phyloP scores from a whole-genome alignment of 192 early-diverging fungal genomes.

The Linnemannia schmuckeri region DNA sequence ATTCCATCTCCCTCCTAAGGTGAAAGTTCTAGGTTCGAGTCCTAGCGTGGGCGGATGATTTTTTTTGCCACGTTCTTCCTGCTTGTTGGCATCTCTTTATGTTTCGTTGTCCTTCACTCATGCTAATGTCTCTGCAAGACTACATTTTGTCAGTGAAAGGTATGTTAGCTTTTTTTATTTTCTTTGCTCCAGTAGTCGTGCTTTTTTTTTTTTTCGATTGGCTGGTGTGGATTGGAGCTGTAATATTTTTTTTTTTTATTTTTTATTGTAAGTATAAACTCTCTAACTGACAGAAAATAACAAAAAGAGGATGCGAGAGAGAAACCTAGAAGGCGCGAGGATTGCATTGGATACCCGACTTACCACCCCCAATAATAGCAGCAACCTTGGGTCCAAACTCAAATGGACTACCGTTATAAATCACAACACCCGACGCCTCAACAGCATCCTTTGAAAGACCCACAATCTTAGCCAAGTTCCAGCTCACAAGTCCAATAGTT shows the following conservation, averaged over 20 bases:
- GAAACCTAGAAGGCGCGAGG: slow-evolving; percentile 21
- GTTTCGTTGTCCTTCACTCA: too few relatives aligned
- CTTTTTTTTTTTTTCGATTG: too few relatives aligned
- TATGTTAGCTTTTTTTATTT: too few relatives aligned
- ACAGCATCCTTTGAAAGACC: slow-evolving; percentile 24
- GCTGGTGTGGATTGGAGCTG: too few relatives aligned
- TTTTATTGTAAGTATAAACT: neutral
- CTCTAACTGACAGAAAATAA: neutral
- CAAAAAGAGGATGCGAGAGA: neutral
- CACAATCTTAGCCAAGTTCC: slow-evolving; percentile 75
- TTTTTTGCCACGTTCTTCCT: slow-evolving; percentile 16
- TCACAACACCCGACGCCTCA: slow-evolving; percentile 57
- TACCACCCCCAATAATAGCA: slow-evolving; percentile 70
- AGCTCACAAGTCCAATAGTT: slow-evolving; percentile 74
- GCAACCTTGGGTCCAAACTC: slow-evolving; percentile 66
- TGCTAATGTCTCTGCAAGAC: too few relatives aligned
- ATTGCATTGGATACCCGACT: slow-evolving; percentile 16
- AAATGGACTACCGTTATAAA: slow-evolving; percentile 73
- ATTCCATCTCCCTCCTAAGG: slow-evolving; percentile 75
- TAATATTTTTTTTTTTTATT: neutral
- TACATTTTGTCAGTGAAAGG: too few relatives aligned
- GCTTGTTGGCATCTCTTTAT: too few relatives aligned
- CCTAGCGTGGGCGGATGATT: slow-evolving; percentile 63
- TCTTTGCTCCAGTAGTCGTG: too few relatives aligned
- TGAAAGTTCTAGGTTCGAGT: slow-evolving; percentile 74